phyloP scores from a whole-genome alignment of 305 asterid genomes.

The Fraxinus platypoda region DNA sequence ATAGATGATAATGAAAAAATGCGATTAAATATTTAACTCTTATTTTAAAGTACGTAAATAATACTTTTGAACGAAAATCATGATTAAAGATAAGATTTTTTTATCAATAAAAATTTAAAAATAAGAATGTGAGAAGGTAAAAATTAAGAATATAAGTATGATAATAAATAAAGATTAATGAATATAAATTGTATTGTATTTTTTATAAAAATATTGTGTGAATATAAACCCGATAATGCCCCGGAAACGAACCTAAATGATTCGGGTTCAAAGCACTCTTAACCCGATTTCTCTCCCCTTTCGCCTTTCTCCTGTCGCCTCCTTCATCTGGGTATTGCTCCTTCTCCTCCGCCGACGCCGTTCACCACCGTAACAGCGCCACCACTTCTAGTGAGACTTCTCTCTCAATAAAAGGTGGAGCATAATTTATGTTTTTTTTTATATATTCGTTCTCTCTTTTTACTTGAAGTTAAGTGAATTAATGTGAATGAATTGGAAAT shows the following conservation, averaged over 20 bases:
- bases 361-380: background rate
- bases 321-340: background rate
- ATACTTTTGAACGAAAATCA: too few species aligned
- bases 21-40: background rate
- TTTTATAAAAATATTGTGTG: too few species aligned
- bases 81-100: too few species aligned
- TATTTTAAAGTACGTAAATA: background rate
- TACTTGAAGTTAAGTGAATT: background rate
- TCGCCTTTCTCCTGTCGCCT: background rate
- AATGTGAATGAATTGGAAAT: conserved; percentile 1
- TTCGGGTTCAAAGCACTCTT: conserved; percentile 7
- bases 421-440: background rate
- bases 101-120: too few species aligned
- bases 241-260: background rate
- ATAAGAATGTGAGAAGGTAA: too few species aligned
- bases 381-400: background rate
- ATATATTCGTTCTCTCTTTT: background rate
- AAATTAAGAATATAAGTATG: background rate
- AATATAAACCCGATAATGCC: background rate
- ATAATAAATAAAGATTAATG: too few species aligned
- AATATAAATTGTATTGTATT: too few species aligned
- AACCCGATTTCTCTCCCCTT: conserved; percentile 13
- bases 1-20: too few species aligned
- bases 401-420: background rate
- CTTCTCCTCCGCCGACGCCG: conserved; percentile 18